Evolutionary conservation across 1,284 basidiomycete species (phyloP), one percentile per base, ranked within the genome.

Genomic region (Puccinia coronata): DNA sequence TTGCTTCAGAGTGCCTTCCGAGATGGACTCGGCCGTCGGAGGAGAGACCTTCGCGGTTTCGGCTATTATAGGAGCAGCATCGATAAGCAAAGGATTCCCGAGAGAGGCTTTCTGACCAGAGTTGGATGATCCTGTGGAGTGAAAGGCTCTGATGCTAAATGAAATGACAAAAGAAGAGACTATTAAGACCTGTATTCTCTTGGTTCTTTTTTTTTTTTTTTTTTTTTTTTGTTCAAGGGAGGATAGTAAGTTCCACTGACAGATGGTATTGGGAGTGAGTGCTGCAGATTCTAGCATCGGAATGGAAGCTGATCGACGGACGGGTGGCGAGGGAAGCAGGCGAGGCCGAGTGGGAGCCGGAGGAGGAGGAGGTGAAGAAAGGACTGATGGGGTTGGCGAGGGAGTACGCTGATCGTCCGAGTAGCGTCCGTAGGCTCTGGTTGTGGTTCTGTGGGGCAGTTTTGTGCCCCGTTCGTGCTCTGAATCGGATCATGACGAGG

Each of bases 1-100:
- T 82, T 94, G 90, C 88, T 96, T 98, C 82, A 99, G 89, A 6
- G 96, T 99, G 77, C 96, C 96, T 88, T 99, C 96, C 23, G 94
- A 94, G 88, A 99, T 97, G 84, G 95, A 98, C 87, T 99, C 96
- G 77, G 96, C 96, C 96, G 99, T 98, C 87, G 95, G 93, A 36
- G 96, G n/a, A n/a, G n/a, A 96, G 70, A 99, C 96, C 89, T 98
- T 96, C 85, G 99, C 91, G 81, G 92, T 93, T 87, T 96, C 75
- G 59, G 49, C 75, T 77, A 51, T 41, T 59, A 39, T n/a, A 28
- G n/a, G n/a, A n/a, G 41, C 36, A 43, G 65, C 65, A 59, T 18
- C 31, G 11, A 59, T 57, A 23, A 23, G 55, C 23, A 25, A 5
- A 23, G 20, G 8, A 8, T 18, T n/a, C 43, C 43, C 6, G n/a